These are phyloP conservation scores for Entomortierella chlamydospora DNA, from an alignment of 192 early-diverging fungal species.

Conservation along the genomic window DNA sequence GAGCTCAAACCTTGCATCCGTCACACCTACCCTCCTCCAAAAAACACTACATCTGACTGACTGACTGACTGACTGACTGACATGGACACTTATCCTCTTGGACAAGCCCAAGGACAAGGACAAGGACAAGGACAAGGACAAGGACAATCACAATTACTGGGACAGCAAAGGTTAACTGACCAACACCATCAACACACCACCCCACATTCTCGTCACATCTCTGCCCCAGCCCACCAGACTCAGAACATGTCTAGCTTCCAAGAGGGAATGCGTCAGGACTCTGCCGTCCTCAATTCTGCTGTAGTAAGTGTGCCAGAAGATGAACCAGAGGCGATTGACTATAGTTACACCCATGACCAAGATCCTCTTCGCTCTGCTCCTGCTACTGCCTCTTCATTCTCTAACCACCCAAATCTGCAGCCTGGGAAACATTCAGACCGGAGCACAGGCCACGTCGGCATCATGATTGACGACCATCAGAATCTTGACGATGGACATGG, in stretches of 20 bases:
- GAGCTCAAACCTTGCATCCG: no score
- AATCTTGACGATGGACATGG: conserved; percentile 9
- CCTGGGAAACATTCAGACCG: conserved; percentile 7
- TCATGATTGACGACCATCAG: conserved; percentile 40
- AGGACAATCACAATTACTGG: neutral
- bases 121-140: conserved; percentile 16
- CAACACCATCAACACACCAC: conserved; percentile 42
- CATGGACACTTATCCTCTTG: conserved; percentile 30
- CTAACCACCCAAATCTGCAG: neutral
- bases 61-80: no score
- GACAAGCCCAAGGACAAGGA: conserved; percentile 12
- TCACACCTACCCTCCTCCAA: no score
- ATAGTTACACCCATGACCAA: neutral
- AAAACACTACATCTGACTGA: no score
- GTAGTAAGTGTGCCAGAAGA: neutral
- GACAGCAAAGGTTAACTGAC: conserved; percentile 12
- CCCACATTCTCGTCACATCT: conserved; percentile 34
- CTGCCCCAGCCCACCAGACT: conserved; percentile 40
- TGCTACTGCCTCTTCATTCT: neutral
- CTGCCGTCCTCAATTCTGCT: conserved; percentile 15
- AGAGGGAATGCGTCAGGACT: conserved; percentile 48
- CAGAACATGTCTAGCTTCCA: conserved; percentile 48
- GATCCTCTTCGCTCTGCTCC: neutral
- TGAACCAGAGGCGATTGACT: neutral
- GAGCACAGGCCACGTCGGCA: conserved; percentile 49